These are phyloP conservation scores for Pyricularia sp. DNA, from an alignment of 2,329 filamentous ascomycete genomes.

Conservation along the genomic window DNA sequence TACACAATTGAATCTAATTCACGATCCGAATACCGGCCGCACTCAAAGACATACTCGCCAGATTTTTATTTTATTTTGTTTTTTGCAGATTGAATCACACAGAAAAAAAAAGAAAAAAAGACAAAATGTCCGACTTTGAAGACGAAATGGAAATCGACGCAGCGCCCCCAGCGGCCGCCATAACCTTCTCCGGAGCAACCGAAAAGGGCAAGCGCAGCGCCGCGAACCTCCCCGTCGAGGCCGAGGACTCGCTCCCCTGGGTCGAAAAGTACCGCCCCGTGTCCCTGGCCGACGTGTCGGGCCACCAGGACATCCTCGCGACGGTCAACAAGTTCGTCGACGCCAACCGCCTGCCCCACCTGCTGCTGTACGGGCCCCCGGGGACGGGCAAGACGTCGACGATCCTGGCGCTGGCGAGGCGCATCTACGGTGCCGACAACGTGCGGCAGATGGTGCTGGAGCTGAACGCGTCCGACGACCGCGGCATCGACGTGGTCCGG, in stretches of 20 bases:
- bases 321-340: slow-evolving; percentile 98
- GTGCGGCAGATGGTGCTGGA: slow-evolving; percentile 98
- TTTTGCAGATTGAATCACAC: background rate
- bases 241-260: slow-evolving; percentile 92
- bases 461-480: slow-evolving; percentile 92
- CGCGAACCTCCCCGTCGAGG: slow-evolving; percentile 87
- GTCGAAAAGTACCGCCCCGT: slow-evolving; percentile 95
- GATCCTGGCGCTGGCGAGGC: slow-evolving; percentile 81
- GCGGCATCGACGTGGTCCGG: slow-evolving; percentile 94
- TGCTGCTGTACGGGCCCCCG: slow-evolving; percentile 91
- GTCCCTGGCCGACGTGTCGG: slow-evolving; percentile 84
- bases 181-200: slow-evolving; percentile 62
- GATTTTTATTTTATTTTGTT: too few species aligned
- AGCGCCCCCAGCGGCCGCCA: slow-evolving; percentile 34
- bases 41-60: background rate
- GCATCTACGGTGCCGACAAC: slow-evolving; percentile 86
- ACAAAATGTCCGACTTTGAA: slow-evolving; percentile 50
- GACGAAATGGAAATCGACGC: slow-evolving; percentile 54
- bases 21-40: background rate
- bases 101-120: too few species aligned
- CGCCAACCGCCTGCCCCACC: slow-evolving; percentile 84
- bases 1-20: too few species aligned
- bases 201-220: slow-evolving; percentile 85
- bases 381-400: slow-evolving; percentile 98
- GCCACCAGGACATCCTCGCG: slow-evolving; percentile 92